Base-by-base conservation (phyloP, 2,329 filamentous ascomycete species). In the Colletotrichum nymphaeae region DNA sequence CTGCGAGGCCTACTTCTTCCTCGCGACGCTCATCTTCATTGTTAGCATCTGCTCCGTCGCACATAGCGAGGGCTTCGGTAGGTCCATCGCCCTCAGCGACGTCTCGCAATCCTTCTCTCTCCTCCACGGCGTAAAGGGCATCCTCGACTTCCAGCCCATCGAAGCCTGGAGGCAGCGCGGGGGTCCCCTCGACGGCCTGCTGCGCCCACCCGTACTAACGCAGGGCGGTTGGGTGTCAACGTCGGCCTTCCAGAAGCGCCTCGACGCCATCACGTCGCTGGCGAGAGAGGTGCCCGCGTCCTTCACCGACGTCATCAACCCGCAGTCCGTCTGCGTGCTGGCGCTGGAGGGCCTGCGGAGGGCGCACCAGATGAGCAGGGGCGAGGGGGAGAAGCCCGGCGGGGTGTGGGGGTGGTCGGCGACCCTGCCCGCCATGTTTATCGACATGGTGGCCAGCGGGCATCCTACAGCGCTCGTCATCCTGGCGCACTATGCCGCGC, bases 1-100 rank as follows among this genome's bases (percentile, higher is more conserved):
- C 58, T 83, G 80, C 42, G 77, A 81, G 24, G 78, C 81, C 2
- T 76, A 75, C 58, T 76, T 82, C 11, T 83, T 83, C 67, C 68
- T 80, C 1, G 77, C 81, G 1, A 77, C 81, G 0, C 80, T 81
- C 2, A 63, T 83, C n/a, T 76, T 83, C 2, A 76, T 78, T 6
- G 78, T 83, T 4, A 77, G 78, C 14, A 77, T 78, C 0, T 83
- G 81, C 55, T 80, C 80, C 5, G 72, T 80, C 16, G 69, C 78
- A 5, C 58, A 72, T 14, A 59, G 49, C 24, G 52, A 56, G 14
- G n/a, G 32, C 9, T 42, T 71, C 6, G 65, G 58, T 24, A 42
- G 67, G 3, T 19, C 77, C 71, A 2, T 77, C 78, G 26, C 73
- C 63, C 14, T 83, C 1, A 78, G 78, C 7, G 80, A 83, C 57